Percentiles rank a stretch among this genome's conserved stretches.
These are phyloP conservation scores for Micractinium sp. DNA, from an alignment of 139 green algal species.

Conservation along the genomic window DNA sequence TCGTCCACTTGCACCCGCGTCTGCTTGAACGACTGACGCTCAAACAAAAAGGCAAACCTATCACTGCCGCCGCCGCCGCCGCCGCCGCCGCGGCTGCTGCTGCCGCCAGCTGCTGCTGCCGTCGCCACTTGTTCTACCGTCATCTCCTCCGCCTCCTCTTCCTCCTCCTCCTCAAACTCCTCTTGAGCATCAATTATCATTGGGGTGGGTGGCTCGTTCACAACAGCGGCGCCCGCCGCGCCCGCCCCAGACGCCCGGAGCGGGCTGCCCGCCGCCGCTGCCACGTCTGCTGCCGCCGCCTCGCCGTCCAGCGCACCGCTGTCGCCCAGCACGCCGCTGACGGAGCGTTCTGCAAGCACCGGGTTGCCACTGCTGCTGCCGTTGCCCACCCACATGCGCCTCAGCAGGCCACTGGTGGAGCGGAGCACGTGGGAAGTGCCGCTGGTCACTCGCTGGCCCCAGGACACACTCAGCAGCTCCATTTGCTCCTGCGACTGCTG, in stretches of 20 bases:
- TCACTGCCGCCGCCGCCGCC: neutral
- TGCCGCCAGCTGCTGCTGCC: too few species aligned
- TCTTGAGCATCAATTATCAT: neutral
- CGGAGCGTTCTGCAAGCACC: neutral
- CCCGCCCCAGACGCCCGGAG: neutral
- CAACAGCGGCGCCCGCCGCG: neutral
- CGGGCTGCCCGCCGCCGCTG: neutral
- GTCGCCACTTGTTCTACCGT: neutral
- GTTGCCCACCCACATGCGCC: slow-evolving; percentile 11
- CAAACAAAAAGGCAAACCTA: neutral
- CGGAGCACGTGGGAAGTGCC: neutral
- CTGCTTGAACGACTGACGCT: neutral
- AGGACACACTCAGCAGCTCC: neutral
- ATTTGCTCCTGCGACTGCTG: neutral
- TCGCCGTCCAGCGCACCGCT: neutral
- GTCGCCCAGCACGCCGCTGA: neutral
- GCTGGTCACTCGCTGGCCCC: neutral
- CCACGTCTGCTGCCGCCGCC: neutral
- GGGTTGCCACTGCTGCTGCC: neutral
- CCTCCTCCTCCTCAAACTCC: neutral
- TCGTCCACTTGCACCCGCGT: neutral
- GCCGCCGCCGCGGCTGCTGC: neutral
- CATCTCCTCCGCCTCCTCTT: neutral
- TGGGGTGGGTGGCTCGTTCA: neutral
- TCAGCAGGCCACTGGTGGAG: neutral